Conservation (phyloP, 257 asterid genomes). For the Nicotiana obtusifolia region DNA sequence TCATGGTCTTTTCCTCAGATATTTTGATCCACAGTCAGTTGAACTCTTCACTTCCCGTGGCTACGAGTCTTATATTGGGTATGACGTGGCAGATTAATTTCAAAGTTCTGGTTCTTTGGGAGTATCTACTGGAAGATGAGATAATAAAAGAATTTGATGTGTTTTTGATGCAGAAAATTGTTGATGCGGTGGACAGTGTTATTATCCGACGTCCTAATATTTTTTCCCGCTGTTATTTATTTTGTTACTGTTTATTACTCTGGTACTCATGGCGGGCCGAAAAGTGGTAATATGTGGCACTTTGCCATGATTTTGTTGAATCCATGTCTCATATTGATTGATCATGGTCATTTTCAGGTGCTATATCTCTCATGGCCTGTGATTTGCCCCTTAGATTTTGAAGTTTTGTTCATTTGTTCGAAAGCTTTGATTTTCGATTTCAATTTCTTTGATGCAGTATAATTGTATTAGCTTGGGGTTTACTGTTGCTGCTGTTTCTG, state of each 20-base stretch:
- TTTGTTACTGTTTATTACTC: constrained; percentile 47
- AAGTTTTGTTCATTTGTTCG: neutral
- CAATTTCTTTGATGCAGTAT: constrained; percentile 44
- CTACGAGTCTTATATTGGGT: constrained; percentile 89
- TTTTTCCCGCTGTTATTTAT: constrained; percentile 88
- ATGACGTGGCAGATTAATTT: constrained; percentile 8
- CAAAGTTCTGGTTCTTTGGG: constrained; percentile 14
- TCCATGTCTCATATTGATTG: constrained; percentile 91
- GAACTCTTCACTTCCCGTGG: constrained; percentile 59
- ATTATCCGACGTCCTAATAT: constrained; percentile 78
- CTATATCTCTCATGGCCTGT: constrained; percentile 3
- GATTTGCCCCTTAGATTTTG: neutral
- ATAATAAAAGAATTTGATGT: constrained; percentile 11
- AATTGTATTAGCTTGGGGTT: constrained; percentile 94
- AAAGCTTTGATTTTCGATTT: constrained; percentile 11
- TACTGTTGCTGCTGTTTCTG: constrained; percentile 79
- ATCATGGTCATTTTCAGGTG: constrained; percentile 98
- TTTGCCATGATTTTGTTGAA: constrained; percentile 68
- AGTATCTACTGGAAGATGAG: neutral
- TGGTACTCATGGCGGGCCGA: constrained; percentile 32
- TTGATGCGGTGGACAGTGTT: constrained; percentile 99
- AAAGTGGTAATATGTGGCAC: constrained; percentile 58
- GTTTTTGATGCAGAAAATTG: constrained; percentile 71
- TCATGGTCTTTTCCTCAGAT: constrained; percentile 55
- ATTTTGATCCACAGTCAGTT: constrained; percentile 72